Conservation (phyloP, 208 protist genomes). For the Leishmania martiniquensis region DNA sequence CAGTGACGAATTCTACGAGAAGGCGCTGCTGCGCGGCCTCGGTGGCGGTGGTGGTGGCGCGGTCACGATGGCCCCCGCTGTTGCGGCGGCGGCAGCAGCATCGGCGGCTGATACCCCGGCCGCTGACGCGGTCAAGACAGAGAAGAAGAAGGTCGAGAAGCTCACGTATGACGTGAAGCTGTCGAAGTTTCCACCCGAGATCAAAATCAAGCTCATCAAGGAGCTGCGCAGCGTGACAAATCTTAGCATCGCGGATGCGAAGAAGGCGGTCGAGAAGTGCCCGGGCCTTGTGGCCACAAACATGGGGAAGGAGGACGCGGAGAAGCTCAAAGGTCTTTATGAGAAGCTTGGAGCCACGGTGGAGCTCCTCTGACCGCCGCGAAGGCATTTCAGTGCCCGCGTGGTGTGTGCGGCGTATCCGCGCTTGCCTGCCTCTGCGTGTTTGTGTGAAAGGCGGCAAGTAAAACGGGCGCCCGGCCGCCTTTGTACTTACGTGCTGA, state of each 20-base stretch:
- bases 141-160: slow-evolving; percentile 94
- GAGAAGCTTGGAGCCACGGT: slow-evolving; percentile 91
- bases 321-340: slow-evolving; percentile 90
- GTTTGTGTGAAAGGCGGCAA: background rate
- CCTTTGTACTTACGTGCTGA: background rate
- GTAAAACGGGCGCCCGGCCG: background rate
- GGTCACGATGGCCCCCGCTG: slow-evolving; percentile 22
- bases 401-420: background rate
- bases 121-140: slow-evolving; percentile 63
- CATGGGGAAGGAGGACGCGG: slow-evolving; percentile 85
- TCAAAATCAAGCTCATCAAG: slow-evolving; percentile 94
- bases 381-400: background rate
- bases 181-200: slow-evolving; percentile 78
- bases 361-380: slow-evolving; percentile 68
- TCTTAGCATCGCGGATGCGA: slow-evolving; percentile 87
- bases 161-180: slow-evolving; percentile 89
- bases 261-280: slow-evolving; percentile 91
- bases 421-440: background rate
- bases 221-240: slow-evolving; percentile 88
- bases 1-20: slow-evolving; percentile 91
- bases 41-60: slow-evolving; percentile 73
- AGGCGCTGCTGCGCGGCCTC: slow-evolving; percentile 84
- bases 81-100: slow-evolving; percentile 30
- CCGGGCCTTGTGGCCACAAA: slow-evolving; percentile 89
- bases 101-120: slow-evolving; percentile 37